phyloP scores from a whole-genome alignment of 2,329 filamentous ascomycete species.

The Aspergillus sp. region DNA sequence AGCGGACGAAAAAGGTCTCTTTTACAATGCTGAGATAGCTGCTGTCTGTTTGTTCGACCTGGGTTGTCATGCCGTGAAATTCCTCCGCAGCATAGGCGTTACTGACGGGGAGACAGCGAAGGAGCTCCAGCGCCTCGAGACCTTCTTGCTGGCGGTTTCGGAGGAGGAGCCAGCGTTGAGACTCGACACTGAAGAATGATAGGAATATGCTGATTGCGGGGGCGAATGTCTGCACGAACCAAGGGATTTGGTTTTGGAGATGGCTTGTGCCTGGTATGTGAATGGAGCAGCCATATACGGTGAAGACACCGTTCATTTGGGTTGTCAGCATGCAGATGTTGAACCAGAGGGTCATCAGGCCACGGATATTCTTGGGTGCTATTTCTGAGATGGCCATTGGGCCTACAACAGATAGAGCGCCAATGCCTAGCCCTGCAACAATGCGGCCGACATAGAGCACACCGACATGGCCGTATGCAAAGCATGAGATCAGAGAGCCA shows the following conservation, averaged over 20 bases:
- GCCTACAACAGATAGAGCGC: constrained; percentile 72
- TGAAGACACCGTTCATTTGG: neutral
- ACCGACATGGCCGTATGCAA: constrained; percentile 24
- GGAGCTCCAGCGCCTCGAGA: neutral
- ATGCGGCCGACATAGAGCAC: constrained; percentile 33
- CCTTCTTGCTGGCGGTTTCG: neutral
- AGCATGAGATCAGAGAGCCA: constrained; percentile 34
- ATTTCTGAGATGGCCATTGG: constrained; percentile 89
- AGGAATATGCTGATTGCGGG: neutral
- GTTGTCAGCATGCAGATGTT: neutral
- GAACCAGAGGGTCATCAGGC: constrained; percentile 48
- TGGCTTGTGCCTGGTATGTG: neutral
- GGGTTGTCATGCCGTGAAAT: neutral
- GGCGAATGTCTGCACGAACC: neutral
- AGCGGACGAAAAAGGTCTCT: constrained; percentile 37
- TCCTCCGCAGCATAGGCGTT: neutral
- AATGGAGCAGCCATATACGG: neutral
- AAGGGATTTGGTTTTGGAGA: neutral
- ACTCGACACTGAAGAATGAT: neutral
- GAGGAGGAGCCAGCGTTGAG: neutral
- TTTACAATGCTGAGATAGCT: constrained; percentile 21
- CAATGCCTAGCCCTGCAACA: constrained; percentile 33
- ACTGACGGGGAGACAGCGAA: neutral
- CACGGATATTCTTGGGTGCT: constrained; percentile 67
- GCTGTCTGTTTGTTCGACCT: neutral